Conservation (phyloP, 1,139 yeast genomes). For the Pichia sp. region DNA sequence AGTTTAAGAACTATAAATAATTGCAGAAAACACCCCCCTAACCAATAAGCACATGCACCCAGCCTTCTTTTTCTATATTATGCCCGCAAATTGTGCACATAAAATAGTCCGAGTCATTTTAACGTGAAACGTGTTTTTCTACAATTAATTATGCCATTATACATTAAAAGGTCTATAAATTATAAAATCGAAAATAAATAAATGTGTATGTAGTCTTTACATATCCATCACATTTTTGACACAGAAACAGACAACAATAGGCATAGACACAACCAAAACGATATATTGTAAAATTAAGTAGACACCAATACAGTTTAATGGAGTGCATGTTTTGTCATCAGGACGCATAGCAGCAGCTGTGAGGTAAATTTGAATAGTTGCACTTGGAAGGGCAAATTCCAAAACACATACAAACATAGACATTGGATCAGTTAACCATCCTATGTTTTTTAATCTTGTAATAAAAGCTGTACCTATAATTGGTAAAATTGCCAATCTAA, state of each 20-base stretch:
- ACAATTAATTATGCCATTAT: too few relatives aligned
- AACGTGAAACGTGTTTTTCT: too few relatives aligned
- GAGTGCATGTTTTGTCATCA: slow-evolving; percentile 51
- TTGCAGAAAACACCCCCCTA: too few relatives aligned
- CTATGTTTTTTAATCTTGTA: slow-evolving; percentile 38
- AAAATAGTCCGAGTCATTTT: too few relatives aligned
- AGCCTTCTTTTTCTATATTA: too few relatives aligned
- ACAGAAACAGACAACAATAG: slow-evolving; percentile 58
- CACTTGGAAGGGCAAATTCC: slow-evolving; percentile 77
- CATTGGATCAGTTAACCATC: slow-evolving; percentile 57
- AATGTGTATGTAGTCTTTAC: slow-evolving; percentile 7
- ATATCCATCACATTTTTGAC: slow-evolving; percentile 33
- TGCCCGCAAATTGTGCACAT: too few relatives aligned
- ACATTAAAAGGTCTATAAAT: too few relatives aligned
- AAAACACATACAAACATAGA: slow-evolving; percentile 64
- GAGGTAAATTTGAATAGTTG: slow-evolving; percentile 78
- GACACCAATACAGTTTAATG: slow-evolving; percentile 79
- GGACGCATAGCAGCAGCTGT: slow-evolving; percentile 78
- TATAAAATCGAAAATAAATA: too few relatives aligned
- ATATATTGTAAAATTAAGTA: slow-evolving; percentile 65
- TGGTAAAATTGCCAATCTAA: slow-evolving; percentile 52
- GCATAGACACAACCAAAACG: slow-evolving; percentile 53
- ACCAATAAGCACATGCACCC: too few relatives aligned
- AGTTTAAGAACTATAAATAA: too few relatives aligned
- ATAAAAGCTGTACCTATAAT: slow-evolving; percentile 59